A percentile compares a stretch with the other conserved stretches of the same genome.
phyloP scores from a whole-genome alignment of 768 basidiomycete genomes.

The Gautieria morchelliformis region DNA sequence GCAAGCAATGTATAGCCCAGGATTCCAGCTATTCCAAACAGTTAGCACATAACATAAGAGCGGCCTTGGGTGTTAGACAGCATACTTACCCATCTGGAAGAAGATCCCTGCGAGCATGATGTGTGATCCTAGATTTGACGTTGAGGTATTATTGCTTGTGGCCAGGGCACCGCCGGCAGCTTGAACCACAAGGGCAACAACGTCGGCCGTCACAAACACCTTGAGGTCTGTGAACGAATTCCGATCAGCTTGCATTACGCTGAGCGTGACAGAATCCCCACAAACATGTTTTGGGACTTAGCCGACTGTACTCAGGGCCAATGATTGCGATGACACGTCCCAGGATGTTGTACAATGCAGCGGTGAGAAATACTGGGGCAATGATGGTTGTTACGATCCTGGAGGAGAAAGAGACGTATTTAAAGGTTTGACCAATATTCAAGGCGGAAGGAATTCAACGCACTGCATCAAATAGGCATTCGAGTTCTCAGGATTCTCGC shows the following conservation, averaged over 20 bases:
- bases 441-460: slow-evolving; percentile 6
- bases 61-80: too few species aligned
- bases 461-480: slow-evolving; percentile 24
- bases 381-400: slow-evolving; percentile 47
- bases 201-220: background rate
- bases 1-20: slow-evolving; percentile 30
- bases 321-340: slow-evolving; percentile 35
- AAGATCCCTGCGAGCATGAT: slow-evolving; percentile 57
- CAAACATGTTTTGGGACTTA: slow-evolving; percentile 29
- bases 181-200: slow-evolving; percentile 2
- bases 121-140: slow-evolving; percentile 18
- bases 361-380: slow-evolving; percentile 46
- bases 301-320: slow-evolving; percentile 37
- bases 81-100: slow-evolving; percentile 40
- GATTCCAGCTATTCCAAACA: slow-evolving; percentile 28
- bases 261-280: background rate
- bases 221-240: background rate
- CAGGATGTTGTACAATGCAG: slow-evolving; percentile 52
- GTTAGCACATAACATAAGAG: background rate
- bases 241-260: background rate
- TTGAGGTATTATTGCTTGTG: background rate
- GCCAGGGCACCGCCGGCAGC: slow-evolving; percentile 1
- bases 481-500: background rate
- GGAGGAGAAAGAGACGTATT: background rate
- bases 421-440: background rate